Evolutionary conservation across 768 basidiomycete genomes (phyloP), one percentile per base, ranked within the genome.

Genomic region (Pisolithus sp.): DNA sequence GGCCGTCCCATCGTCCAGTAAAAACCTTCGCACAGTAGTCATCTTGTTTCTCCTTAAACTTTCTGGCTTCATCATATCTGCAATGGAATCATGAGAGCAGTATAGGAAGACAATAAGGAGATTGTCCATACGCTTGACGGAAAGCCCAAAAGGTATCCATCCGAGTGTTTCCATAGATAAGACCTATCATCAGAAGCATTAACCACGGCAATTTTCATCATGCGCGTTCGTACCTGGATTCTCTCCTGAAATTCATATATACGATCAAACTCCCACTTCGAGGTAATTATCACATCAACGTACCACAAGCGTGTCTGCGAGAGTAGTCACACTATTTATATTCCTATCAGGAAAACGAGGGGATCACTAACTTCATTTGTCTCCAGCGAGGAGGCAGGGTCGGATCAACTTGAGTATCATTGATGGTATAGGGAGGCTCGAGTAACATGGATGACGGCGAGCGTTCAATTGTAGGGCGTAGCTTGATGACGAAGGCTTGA

Each of bases 401-500:
- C 5, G 66, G 62, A 34, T 66, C 59, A 2, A 64, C 54, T 15
- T 67, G 62, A 0, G 73, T 57, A 36, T 67, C 66, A 47, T 79
- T 70, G 49, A 83, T 65, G 30, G 74, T 69, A 54, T 76, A 80
- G 0, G 90, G 89, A 0, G 87, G 82, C 47, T 93, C 90, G 15
- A 93, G 71, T 4, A 89, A 73, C 71, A 83, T 78, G 0, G 83
- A 79, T 15, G 77, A 78, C 0, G 83, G 76, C 0, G 85, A 83
- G n/a, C 81, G 76, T 60, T 87, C 87, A 0, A 69, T 57, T 0
- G 88, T 91, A n/a, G 74, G 72, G 23, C 90, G 76, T 4, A 86
- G 64, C 62, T 92, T 92, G 61, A 91, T 86, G 3, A 81, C 71
- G 62, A 87, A 89, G 0, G 86, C 85, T 59, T 89, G 87, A 18